Conservation (phyloP, 768 basidiomycete species). For the Suillus hirtellus region DNA sequence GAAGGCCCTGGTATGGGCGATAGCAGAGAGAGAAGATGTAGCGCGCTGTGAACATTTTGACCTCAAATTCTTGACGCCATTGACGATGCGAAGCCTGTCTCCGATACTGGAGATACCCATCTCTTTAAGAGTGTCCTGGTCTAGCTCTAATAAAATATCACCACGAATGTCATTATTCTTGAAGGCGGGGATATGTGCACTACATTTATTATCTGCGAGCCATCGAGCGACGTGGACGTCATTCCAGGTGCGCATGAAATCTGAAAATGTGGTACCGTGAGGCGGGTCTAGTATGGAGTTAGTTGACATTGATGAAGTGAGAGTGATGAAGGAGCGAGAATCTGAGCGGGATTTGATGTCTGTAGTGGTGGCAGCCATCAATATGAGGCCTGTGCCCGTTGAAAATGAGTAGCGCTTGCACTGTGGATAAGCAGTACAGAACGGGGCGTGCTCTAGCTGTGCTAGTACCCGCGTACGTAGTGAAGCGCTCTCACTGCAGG, state of each 20-base stretch:
- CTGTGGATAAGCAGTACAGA: too few species aligned
- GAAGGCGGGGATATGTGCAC: slow-evolving; percentile 67
- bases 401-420: too few species aligned
- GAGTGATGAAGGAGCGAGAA: slow-evolving; percentile 26
- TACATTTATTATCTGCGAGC: slow-evolving; percentile 78
- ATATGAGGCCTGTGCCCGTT: too few species aligned
- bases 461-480: too few species aligned
- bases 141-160: slow-evolving; percentile 88
- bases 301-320: slow-evolving; percentile 32
- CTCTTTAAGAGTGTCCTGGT: slow-evolving; percentile 84
- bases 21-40: background rate
- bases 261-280: slow-evolving; percentile 54
- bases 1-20: slow-evolving; percentile 5
- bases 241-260: slow-evolving; percentile 70
- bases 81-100: slow-evolving; percentile 84
- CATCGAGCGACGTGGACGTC: slow-evolving; percentile 74
- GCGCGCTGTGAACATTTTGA: slow-evolving; percentile 45
- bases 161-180: slow-evolving; percentile 88
- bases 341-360: too few species aligned
- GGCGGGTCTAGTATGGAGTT: slow-evolving; percentile 54
- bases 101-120: slow-evolving; percentile 90
- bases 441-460: too few species aligned
- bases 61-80: slow-evolving; percentile 79
- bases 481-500: too few species aligned
- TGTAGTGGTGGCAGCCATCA: too few species aligned